Conservation (phyloP, 2,329 filamentous ascomycete species). For the Talaromyces funiculosus region DNA sequence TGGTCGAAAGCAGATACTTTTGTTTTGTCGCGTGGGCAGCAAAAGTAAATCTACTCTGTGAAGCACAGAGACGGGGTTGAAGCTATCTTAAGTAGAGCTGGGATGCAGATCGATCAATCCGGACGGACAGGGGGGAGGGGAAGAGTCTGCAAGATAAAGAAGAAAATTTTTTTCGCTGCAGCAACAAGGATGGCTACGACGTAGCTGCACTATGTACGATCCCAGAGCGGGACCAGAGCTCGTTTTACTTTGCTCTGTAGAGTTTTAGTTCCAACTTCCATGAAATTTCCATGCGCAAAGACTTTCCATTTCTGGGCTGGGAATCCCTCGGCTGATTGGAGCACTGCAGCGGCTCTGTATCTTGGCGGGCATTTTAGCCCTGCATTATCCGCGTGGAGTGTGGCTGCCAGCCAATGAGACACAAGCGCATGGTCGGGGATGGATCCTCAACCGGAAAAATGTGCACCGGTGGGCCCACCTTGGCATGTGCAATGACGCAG, state of each 20-base stretch:
- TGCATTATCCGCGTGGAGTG: background rate
- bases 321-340: background rate
- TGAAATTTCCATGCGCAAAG: background rate
- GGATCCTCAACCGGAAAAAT: background rate
- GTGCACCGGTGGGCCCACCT: background rate
- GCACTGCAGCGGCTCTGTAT: background rate
- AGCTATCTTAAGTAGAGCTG: slow-evolving; percentile 1
- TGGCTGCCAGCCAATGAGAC: background rate
- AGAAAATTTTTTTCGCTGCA: background rate
- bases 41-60: background rate
- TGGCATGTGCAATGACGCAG: background rate
- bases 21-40: background rate
- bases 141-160: background rate
- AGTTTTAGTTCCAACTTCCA: background rate
- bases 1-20: background rate
- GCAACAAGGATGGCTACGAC: background rate
- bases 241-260: background rate
- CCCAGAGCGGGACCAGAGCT: background rate
- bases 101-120: background rate
- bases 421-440: no score
- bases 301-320: background rate
- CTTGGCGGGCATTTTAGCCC: background rate
- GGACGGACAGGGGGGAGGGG: background rate
- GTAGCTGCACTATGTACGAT: background rate
- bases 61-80: background rate